These are phyloP conservation scores for Fusarium lateritium DNA, from an alignment of 2,329 filamentous ascomycete genomes.

Conservation along the genomic window DNA sequence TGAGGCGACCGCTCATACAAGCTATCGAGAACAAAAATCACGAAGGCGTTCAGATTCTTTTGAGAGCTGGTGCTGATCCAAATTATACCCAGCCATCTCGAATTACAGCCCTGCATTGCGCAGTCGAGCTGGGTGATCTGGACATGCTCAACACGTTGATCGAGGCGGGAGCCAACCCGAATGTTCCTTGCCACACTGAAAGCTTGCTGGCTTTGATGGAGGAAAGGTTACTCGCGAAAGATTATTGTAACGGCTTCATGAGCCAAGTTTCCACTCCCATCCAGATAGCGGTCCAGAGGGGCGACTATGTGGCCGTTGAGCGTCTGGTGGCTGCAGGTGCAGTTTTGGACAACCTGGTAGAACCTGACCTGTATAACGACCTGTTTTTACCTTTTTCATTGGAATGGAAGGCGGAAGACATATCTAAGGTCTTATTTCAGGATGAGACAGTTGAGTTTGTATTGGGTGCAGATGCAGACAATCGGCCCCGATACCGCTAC, in stretches of 20 bases:
- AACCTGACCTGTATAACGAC: background rate
- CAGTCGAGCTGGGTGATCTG: fast-evolving
- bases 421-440: fast-evolving
- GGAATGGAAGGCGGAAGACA: too few relatives aligned
- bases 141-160: background rate
- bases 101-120: fast-evolving
- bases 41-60: conserved; percentile 46
- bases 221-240: too few relatives aligned
- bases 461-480: background rate
- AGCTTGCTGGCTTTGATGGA: too few relatives aligned
- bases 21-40: conserved; percentile 29
- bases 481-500: background rate
- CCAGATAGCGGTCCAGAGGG: fast-evolving
- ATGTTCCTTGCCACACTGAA: fast-evolving
- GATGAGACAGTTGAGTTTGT: fast-evolving
- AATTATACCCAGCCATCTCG: conserved; percentile 14
- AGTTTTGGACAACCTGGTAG: fast-evolving
- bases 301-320: fast-evolving
- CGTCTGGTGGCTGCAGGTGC: background rate
- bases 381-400: too few relatives aligned
- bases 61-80: conserved; percentile 50
- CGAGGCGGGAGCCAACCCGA: fast-evolving
- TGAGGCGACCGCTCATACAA: fast-evolving
- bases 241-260: fast-evolving
- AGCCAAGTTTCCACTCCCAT: background rate